Percentiles rank a stretch among this genome's conserved stretches.
These are phyloP conservation scores for Ogataea pini DNA, from an alignment of 805 yeast genomes.

Conservation along the genomic window DNA sequence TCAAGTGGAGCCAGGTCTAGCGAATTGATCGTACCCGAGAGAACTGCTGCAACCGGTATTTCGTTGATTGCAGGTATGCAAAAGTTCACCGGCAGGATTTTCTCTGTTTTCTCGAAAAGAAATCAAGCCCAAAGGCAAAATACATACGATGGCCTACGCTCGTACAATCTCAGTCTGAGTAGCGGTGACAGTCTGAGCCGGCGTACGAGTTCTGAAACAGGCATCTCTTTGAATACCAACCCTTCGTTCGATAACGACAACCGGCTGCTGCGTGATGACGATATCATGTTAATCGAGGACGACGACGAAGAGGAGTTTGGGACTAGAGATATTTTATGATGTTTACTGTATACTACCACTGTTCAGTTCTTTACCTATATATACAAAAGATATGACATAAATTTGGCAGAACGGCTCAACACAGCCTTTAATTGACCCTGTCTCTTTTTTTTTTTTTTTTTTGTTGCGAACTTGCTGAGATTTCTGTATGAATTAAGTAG, in stretches of 20 bases:
- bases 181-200: slow-evolving; percentile 16
- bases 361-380: background rate
- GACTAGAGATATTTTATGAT: slow-evolving; percentile 13
- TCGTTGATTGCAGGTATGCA: slow-evolving; percentile 1
- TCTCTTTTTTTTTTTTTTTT: background rate
- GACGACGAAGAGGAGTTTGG: slow-evolving; percentile 22
- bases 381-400: background rate
- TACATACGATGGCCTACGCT: slow-evolving; percentile 24
- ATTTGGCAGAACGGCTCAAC: background rate
- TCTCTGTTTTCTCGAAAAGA: slow-evolving; percentile 2
- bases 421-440: background rate
- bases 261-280: slow-evolving; percentile 32
- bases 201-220: slow-evolving; percentile 27
- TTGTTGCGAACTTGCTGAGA: background rate
- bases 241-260: slow-evolving; percentile 33
- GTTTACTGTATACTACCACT: background rate
- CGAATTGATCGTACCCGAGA: background rate
- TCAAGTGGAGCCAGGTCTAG: slow-evolving; percentile 1
- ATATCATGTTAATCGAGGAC: slow-evolving; percentile 29
- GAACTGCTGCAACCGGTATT: background rate
- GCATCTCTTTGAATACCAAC: slow-evolving; percentile 26
- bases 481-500: background rate
- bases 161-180: slow-evolving; percentile 24
- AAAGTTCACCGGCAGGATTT: background rate
- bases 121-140: background rate